Base-by-base conservation (phyloP, 2,329 filamentous ascomycete genomes). In the Remersonia thermophila region DNA sequence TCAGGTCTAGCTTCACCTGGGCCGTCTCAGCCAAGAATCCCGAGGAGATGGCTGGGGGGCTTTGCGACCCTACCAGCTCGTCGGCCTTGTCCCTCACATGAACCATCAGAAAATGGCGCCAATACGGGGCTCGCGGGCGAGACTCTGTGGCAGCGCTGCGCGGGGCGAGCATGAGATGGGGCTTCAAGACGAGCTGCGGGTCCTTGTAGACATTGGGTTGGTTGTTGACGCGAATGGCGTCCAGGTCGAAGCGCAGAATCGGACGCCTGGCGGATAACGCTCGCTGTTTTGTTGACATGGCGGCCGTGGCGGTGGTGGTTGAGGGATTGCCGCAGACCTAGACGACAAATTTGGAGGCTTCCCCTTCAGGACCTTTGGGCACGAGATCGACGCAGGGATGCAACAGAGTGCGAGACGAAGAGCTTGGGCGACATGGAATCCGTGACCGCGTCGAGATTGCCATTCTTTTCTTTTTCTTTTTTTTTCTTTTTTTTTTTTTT, bases 31-130 rank as follows among this genome's bases (percentile, higher is more conserved):
- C n/a, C n/a, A n/a, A 27, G 25, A 28, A 28, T 28, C 5, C 9
- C 5, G 5, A 23, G 5, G 9, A 23, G 20, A n/a, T 2, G 9
- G 20, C 9, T 6, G 17, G 4, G 6, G 5, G 2, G 7, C 13
- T 5, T 3, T n/a, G n/a, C n/a, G n/a, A 16, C 34, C 34, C 32
- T 23, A 49, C 47, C 27, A 50, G 38, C 18, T 50, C 48, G 29
- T 48, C 42, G 7, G 47, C 48, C 20, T 45, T 48, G 38, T 50
- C 48, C 20, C 46, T 48, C 12, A 50, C 44, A 35, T 50, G 47
- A 3, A 50, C 38, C 47, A 50, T 47, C 30, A 50, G 20, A 14
- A 43, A 38, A 33, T 46, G 39, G 10, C 42, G 45, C 39, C 37
- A 42, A 12, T 39, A 12, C 3, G 46, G 39, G 13, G 35, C 25